phyloP scores from a whole-genome alignment of 306 rosid genomes.

The Arachis hypogaea region DNA sequence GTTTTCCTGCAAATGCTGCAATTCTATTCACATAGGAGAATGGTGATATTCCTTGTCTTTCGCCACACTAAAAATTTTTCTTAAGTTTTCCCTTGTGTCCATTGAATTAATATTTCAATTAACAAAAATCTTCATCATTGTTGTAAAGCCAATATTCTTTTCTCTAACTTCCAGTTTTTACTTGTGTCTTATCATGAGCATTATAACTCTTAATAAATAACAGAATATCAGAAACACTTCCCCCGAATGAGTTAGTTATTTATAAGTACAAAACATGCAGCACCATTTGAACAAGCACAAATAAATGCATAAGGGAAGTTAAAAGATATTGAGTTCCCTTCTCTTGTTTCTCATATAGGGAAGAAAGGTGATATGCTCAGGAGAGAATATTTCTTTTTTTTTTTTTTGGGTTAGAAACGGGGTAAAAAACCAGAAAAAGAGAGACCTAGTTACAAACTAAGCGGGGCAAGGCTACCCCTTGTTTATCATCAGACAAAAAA shows the following conservation, averaged over 20 bases:
- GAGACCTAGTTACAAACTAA: no score
- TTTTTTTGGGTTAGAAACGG: no score
- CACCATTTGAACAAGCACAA: conserved; percentile 26
- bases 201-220: not conserved
- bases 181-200: not conserved
- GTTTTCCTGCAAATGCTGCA: conserved; percentile 2
- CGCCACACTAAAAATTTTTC: not conserved
- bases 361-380: conserved; percentile 35
- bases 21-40: not conserved
- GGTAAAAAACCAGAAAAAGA: no score
- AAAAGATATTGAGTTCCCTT: conserved; percentile 23
- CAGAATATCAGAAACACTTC: not conserved
- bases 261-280: not conserved
- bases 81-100: no score
- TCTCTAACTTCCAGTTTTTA: not conserved
- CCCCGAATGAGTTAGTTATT: conserved; percentile 1
- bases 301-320: conserved; percentile 1
- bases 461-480: no score
- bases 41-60: conserved; percentile 10
- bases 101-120: no score
- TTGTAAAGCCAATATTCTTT: conserved; percentile 3
- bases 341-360: conserved; percentile 28
- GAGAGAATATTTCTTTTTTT: not conserved
- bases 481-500: no score
- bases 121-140: not conserved